Evolutionary conservation across 305 asterid genomes (phyloP), one percentile per base, ranked within the genome.

Genomic region (Galium porrigens): DNA sequence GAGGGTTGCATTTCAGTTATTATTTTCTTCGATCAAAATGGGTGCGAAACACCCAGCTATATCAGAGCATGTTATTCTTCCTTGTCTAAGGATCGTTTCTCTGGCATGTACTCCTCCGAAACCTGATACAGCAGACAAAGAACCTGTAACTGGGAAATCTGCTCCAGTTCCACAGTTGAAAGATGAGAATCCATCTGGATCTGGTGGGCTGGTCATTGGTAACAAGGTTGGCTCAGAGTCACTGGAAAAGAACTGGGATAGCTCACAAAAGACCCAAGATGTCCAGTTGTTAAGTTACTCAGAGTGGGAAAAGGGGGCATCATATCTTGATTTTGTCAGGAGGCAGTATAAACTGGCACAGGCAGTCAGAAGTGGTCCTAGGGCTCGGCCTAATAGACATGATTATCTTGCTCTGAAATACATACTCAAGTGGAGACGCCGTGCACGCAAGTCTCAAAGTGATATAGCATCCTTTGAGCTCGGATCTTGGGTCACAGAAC

Each of bases 301-400:
- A 17, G 99, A 94, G 77, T 94, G 99, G 99, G 97, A 94, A 71
- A 90, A 81, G 74, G 99, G 99, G 64, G 95, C 97, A 58, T 85
- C 99, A n/a, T 94, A 94, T 82, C 94, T 94, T 74, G 99, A 94
- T 85, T 94, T 94, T 79, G 99, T 94, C 68, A 85, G 99, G 90
- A 86, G 99, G 73, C 96, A 92, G 49, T 87, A 87, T 74, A 89
- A 84, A 85, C 91, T 94, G 76, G 85, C 97, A 66, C 86, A 81
- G 77, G 80, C 85, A 33, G 84, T 78, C 66, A 85, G 79, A 80
- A 82, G 79, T 75, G 83, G 90, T 67, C 97, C 81, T 60, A 90
- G 85, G 72, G 86, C 96, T 75, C 90, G 95, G 62, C 76, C 88
- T 56, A 95, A 83, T 74, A 86, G 86, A 79, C 68, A 69, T 73